A percentile compares a stretch with the other conserved stretches of the same genome.
Evolutionary conservation across 352 stramenopile genomes (phyloP).

Genomic region (Elongisporangium undulatum): DNA sequence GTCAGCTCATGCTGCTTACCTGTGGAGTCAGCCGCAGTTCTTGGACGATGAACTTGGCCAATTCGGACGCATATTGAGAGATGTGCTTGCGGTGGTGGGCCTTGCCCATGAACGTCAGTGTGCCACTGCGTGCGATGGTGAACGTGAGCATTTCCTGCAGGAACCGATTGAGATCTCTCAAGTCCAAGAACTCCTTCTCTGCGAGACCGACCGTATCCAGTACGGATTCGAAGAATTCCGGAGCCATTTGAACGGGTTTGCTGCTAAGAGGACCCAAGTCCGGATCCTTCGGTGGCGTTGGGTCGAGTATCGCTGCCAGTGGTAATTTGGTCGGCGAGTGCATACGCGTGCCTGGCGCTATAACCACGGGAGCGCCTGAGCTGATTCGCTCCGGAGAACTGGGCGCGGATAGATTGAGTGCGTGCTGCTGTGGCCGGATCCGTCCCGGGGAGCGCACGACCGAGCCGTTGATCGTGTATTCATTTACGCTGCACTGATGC

Average conservation of each 20-base stretch:
- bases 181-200: constrained; percentile 40
- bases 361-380: constrained; percentile 1
- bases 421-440: not conserved
- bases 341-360: not conserved
- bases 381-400: not conserved
- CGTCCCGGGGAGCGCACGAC: not conserved
- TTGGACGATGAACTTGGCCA: constrained; percentile 35
- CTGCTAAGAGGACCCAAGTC: not conserved
- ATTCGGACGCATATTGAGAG: constrained; percentile 38
- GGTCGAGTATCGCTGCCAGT: not conserved
- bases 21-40: constrained; percentile 41
- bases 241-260: constrained; percentile 20
- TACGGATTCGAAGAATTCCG: constrained; percentile 39
- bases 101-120: constrained; percentile 59
- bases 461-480: not conserved
- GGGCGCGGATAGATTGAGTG: not conserved
- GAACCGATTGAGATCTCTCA: constrained; percentile 36
- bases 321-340: constrained; percentile 15
- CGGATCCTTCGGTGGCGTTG: not conserved
- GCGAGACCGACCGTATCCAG: constrained; percentile 26
- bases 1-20: constrained; percentile 16
- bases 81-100: constrained; percentile 48
- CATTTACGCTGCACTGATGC: not conserved
- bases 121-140: constrained; percentile 39
- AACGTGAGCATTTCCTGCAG: constrained; percentile 51